A percentile compares a stretch with the other conserved stretches of the same genome.
Evolutionary conservation across 805 yeast genomes (phyloP).

Genomic region (Cyberlindnera maclurae): DNA sequence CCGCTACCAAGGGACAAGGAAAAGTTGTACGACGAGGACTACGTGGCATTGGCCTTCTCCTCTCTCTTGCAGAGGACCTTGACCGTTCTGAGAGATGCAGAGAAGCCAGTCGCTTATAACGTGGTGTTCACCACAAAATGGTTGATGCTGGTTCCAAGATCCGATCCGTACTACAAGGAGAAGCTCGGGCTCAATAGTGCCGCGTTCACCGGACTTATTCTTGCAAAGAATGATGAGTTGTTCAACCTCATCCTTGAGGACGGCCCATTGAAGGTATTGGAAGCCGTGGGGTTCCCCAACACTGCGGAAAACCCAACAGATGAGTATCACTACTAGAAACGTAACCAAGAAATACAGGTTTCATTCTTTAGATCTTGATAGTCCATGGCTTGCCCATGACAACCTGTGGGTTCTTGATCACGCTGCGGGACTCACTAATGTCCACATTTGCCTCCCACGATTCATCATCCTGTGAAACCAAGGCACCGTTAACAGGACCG

Average conservation of each 20-base stretch:
- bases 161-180: conserved; percentile 40
- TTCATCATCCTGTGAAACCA: conserved; percentile 33
- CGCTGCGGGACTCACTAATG: conserved; percentile 14
- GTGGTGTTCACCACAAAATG: conserved; percentile 75
- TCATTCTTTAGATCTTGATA: conserved; percentile 17
- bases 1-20: conserved; percentile 42
- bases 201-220: conserved; percentile 71
- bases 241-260: conserved; percentile 38
- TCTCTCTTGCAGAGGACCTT: conserved; percentile 65
- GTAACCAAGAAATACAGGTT: background rate
- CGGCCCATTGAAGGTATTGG: conserved; percentile 44
- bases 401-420: conserved; percentile 47
- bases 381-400: conserved; percentile 41
- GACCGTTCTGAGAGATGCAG: conserved; percentile 53
- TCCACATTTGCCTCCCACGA: conserved; percentile 30
- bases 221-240: conserved; percentile 62
- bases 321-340: conserved; percentile 52
- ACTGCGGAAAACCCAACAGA: conserved; percentile 49
- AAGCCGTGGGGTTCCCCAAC: conserved; percentile 60
- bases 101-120: conserved; percentile 59
- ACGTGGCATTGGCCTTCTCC: conserved; percentile 61
- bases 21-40: conserved; percentile 41
- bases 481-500: conserved; percentile 10
- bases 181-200: conserved; percentile 63
- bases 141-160: conserved; percentile 84